phyloP scores from a whole-genome alignment of 192 early-diverging fungal species.

The Endogone sp. region DNA sequence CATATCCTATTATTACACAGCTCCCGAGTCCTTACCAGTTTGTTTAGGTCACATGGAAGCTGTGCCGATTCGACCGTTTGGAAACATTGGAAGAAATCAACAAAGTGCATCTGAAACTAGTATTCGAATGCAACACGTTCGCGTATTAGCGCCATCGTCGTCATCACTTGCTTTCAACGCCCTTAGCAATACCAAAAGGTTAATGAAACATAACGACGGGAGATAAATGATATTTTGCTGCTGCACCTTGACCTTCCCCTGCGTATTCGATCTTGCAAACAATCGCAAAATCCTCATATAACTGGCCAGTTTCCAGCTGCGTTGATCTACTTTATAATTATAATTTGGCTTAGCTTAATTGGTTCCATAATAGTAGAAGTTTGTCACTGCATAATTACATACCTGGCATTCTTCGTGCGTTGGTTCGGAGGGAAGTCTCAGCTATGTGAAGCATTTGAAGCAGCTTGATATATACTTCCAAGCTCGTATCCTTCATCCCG shows the following conservation, averaged over 20 bases:
- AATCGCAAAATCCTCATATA: background rate
- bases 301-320: background rate
- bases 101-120: background rate
- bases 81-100: background rate
- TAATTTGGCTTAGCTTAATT: too few relatives aligned
- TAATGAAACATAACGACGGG: too few relatives aligned
- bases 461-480: background rate
- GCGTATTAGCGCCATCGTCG: too few relatives aligned
- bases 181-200: too few relatives aligned
- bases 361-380: too few relatives aligned
- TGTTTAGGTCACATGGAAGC: background rate
- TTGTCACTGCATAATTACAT: background rate
- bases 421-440: background rate
- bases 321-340: background rate
- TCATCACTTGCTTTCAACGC: too few relatives aligned
- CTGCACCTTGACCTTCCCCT: too few relatives aligned
- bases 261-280: background rate
- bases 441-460: background rate
- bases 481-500: background rate
- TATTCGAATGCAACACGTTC: too few relatives aligned
- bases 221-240: too few relatives aligned
- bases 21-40: background rate
- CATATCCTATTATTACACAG: background rate
- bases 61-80: background rate
- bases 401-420: background rate